Evolutionary conservation across 768 basidiomycete species (phyloP), one percentile per base, ranked within the genome.

Genomic region (Myochromella boudieri): DNA sequence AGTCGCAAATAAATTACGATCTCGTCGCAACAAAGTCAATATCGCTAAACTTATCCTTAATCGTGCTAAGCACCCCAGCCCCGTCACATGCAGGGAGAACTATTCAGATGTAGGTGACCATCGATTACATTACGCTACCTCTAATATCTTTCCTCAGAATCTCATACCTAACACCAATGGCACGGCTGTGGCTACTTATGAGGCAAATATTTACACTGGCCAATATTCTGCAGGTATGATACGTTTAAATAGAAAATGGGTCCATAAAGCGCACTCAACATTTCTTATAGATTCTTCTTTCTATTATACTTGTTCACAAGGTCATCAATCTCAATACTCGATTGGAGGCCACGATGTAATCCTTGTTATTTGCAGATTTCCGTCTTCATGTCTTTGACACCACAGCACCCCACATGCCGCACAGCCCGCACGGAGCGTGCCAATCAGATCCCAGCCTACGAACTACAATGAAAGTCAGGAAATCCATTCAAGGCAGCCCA

Each of bases 231-330:
- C 75, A 57, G 85, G 88, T 87, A 50, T 39, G 58, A 46, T 18
- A 28, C 37, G 4, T 31, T 44, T 31, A 18, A 38, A 21, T 5
- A 25, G 1, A 18, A 18, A 31, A 10, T 15, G 18, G 6, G 50
- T 41, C 25, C 8, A 31, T 39, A 20, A 24, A 10, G 25, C 11
- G 28, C 37, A 34, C 59, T 42, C 50, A 39, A 46, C 40, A 39
- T 31, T 10, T 40, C 11, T 20, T 42, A 5, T 37, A 89, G 91
- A 93, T 60, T 87, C 91, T 0, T 84, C 87, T 0, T 95, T 97
- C 64, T 97, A 90, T 63, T 97, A 97, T 63, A 93, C 94, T 3
- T 95, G 94, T 56, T 83, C 81, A 36, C 85, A 89, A 78, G 88
- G 87, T 87, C 47, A 43, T 60, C 47, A 9, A n/a, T 26, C 29